Percentiles rank a stretch among this genome's conserved stretches.
These are phyloP conservation scores for Symbiodinium pilosum DNA, from an alignment of 73 alveolate genomes.

Conservation along the genomic window DNA sequence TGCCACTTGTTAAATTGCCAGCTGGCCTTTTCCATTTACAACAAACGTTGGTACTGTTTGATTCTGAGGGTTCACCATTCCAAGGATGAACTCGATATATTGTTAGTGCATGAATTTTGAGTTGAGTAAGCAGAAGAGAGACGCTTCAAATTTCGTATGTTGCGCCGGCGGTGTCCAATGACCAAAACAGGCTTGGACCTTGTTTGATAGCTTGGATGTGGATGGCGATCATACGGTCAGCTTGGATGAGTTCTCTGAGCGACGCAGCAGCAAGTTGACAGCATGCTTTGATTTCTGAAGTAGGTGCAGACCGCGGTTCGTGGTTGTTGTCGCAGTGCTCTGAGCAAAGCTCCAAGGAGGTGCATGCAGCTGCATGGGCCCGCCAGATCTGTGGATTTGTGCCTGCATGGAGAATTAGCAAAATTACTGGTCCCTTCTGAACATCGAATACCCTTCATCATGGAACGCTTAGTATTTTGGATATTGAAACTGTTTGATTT, in stretches of 20 bases:
- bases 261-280: neutral
- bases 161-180: too few relatives aligned
- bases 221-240: constrained; percentile 82
- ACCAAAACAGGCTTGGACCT: constrained; percentile 76
- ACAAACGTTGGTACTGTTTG: too few relatives aligned
- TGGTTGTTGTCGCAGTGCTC: neutral
- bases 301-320: neutral
- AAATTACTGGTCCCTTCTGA: neutral
- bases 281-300: neutral
- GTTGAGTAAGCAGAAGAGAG: too few relatives aligned
- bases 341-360: neutral
- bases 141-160: too few relatives aligned
- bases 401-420: neutral
- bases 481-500: too few relatives aligned
- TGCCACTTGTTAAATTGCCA: too few relatives aligned
- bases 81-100: too few relatives aligned
- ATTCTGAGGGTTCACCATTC: too few relatives aligned
- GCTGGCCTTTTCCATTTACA: too few relatives aligned
- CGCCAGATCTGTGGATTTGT: constrained; percentile 71
- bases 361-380: constrained; percentile 90
- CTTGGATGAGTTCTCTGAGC: constrained; percentile 72
- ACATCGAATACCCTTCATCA: neutral
- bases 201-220: constrained; percentile 69
- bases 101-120: too few relatives aligned
- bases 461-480: too few relatives aligned